Percentiles rank a stretch among this genome's conserved stretches.
phyloP scores from a whole-genome alignment of 495 filamentous ascomycete species.

The Aspergillus steynii region DNA sequence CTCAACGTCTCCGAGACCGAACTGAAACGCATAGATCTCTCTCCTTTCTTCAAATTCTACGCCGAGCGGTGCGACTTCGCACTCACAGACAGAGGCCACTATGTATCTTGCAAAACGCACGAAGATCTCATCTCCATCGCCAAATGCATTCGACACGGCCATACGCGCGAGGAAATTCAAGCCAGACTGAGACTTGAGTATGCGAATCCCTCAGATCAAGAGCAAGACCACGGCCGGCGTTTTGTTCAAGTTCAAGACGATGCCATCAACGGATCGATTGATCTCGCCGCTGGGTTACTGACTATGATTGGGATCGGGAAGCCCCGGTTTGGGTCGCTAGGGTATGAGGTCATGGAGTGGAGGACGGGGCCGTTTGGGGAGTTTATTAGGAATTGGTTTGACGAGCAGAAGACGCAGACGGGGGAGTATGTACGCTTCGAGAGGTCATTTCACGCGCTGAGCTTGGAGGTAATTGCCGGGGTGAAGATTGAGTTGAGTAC shows the following conservation, averaged over 20 bases:
- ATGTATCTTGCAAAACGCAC: not conserved
- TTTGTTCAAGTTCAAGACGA: not conserved
- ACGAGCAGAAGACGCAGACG: too few species aligned
- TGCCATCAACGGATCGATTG: not conserved
- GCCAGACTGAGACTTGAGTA: not conserved
- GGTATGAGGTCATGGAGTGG: not conserved
- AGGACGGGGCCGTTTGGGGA: not conserved
- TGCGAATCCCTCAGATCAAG: not conserved
- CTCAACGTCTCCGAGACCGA: too few species aligned
- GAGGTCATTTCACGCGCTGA: too few species aligned
- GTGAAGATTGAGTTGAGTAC: too few species aligned
- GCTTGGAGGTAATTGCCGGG: too few species aligned
- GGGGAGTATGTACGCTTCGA: too few species aligned
- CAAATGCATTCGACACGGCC: not conserved
- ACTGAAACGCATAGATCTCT: too few species aligned
- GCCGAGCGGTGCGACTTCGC: too few species aligned
- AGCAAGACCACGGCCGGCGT: too few species aligned
- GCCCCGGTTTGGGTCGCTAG: not conserved
- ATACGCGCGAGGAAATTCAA: not conserved
- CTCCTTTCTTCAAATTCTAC: too few species aligned
- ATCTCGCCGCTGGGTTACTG: not conserved
- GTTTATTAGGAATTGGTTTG: not conserved
- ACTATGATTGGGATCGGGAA: not conserved
- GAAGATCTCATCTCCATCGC: not conserved
- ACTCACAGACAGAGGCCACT: too few species aligned